Percentiles rank a stretch among this genome's conserved stretches.
Conservation (phyloP, 805 yeast species). For the Starmerella geochares region DNA sequence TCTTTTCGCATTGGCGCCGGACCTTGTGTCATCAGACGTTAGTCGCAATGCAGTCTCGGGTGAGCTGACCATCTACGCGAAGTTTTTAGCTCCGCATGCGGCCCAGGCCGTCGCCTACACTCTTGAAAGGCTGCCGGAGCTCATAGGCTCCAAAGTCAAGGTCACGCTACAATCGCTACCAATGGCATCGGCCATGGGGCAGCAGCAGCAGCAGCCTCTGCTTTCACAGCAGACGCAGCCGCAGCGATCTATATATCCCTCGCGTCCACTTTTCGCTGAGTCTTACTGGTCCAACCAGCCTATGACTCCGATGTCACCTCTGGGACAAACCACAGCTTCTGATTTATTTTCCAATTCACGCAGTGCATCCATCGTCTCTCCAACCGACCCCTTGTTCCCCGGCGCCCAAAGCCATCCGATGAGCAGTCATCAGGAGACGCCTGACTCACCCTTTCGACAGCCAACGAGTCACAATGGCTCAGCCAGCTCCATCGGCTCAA, state of each 20-base stretch:
- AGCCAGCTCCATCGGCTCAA: background rate
- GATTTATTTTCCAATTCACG: conserved; percentile 15
- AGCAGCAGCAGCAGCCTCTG: conserved; percentile 3
- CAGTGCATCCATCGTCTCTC: conserved; percentile 16
- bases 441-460: conserved; percentile 5
- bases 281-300: conserved; percentile 23
- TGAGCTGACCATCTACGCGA: conserved; percentile 26
- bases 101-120: conserved; percentile 28
- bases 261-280: conserved; percentile 20
- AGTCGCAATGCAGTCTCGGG: conserved; percentile 28
- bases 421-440: background rate
- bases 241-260: conserved; percentile 18
- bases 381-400: conserved; percentile 11
- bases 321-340: conserved; percentile 10
- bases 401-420: background rate
- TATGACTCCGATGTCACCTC: conserved; percentile 17
- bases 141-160: conserved; percentile 23
- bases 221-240: conserved; percentile 7
- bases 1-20: conserved; percentile 35
- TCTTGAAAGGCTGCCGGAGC: conserved; percentile 28
- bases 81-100: conserved; percentile 27
- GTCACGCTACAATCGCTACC: conserved; percentile 12
- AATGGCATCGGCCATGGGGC: conserved; percentile 1
- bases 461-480: conserved; percentile 3
- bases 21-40: conserved; percentile 31